Evolutionary conservation across 768 basidiomycete species (phyloP).

Genomic region (Pseudohyphozyma bogoriensis): DNA sequence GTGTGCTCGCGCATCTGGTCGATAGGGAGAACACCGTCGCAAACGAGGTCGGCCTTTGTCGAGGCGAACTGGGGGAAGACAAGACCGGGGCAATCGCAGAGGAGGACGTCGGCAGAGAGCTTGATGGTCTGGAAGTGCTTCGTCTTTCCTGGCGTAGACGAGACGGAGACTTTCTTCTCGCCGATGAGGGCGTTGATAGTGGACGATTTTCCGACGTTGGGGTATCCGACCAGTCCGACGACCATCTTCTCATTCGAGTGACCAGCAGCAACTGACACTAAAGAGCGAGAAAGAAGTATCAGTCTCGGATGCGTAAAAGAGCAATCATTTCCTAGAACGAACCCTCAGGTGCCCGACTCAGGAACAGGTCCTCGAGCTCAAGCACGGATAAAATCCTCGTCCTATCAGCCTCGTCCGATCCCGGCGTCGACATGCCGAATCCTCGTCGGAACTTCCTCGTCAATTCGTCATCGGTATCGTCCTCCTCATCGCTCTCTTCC

Average conservation of each 20-base stretch:
- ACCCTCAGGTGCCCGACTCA: conserved; percentile 59
- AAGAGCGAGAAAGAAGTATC: background rate
- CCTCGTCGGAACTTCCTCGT: conserved; percentile 13
- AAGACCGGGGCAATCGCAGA: conserved; percentile 95
- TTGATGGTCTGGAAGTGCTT: conserved; percentile 99
- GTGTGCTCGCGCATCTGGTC: conserved; percentile 92
- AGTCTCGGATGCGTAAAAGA: background rate
- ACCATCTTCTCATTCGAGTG: conserved; percentile 50
- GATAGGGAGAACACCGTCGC: conserved; percentile 92
- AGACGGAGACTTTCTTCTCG: conserved; percentile 93
- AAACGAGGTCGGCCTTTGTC: conserved; percentile 88
- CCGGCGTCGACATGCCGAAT: conserved; percentile 20
- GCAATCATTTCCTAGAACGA: background rate
- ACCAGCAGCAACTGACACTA: conserved; percentile 43
- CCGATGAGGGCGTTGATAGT: conserved; percentile 94
- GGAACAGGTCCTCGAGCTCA: conserved; percentile 77
- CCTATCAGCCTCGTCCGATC: conserved; percentile 38
- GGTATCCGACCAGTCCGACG: conserved; percentile 91
- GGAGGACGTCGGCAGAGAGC: conserved; percentile 70
- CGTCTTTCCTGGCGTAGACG: conserved; percentile 93
- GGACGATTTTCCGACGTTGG: conserved; percentile 96
- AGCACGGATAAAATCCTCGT: conserved; percentile 70
- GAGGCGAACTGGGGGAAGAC: conserved; percentile 98
- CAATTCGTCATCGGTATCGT: conserved; percentile 17
- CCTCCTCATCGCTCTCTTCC: conserved; percentile 4